Evolutionary conservation across 495 filamentous ascomycete genomes (phyloP), one percentile per base, ranked within the genome.

Genomic region (Aspergillus nanangensis): DNA sequence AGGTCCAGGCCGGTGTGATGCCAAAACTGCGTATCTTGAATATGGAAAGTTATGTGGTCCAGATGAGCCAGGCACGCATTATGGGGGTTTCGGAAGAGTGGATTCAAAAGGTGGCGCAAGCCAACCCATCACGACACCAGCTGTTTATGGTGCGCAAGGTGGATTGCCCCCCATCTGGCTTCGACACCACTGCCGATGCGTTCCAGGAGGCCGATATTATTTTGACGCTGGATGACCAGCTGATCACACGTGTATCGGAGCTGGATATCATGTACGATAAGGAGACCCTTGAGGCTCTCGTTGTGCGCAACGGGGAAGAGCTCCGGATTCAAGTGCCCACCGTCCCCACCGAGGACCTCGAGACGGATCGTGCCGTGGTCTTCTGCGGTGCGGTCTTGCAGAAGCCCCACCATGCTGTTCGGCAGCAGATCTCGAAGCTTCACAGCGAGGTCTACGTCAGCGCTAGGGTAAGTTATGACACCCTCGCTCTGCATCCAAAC

Each of bases 81-180:
- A 97, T 99, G 94, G 94, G 94, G 23, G 89, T 96, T 5, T 86
- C 86, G 0, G 91, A 96, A 56, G 86, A 94, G 39, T 96, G 93
- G 94, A 95, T 97, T 52, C 75, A 86, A 50, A 83, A 86, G 65
- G 90, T 96, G 18, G 83, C 91, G 25, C 63, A 79, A 41, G 86
- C 90, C 42, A 96, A 96, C 56, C 86, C 87, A 8, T 82, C 92
- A 14, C 85, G 86, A 41, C 93, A 99, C 62, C 93, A 97, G 65
- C 79, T 99, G 17, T 99, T 99, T 72, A 94, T 99, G 87, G 87
- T 99, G 20, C 89, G 90, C 48, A 99, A 99, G 69, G 80, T 92
- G 27, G 83, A 94, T 55, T 85, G 82, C 29, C 82, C 77, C 11
- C 80, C 84, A 14, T 63, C 76, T 13, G 62, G 56, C 7, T 62